Evolutionary conservation across 441 rosid genomes (phyloP), one percentile per base, ranked within the genome.

Genomic region (Eutrema salsugineum): DNA sequence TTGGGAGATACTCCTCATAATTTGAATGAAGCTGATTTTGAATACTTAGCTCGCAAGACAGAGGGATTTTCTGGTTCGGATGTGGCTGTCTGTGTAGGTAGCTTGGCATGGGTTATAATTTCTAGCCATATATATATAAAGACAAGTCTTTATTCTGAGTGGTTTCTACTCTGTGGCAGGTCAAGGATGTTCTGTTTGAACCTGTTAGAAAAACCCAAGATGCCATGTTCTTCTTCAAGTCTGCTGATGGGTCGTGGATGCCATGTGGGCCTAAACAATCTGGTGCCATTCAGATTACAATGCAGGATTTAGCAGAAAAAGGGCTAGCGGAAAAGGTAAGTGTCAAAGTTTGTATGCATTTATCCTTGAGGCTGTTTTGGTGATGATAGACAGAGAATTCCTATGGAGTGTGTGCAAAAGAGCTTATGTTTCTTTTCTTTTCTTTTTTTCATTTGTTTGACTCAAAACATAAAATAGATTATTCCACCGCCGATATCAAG

Each of bases 51-150:
- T 67, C 87, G 84, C 76, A 85, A 12, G 82, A 86, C 94, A 0
- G 94, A 93, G 72, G 97, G 98, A 20, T 93, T 89, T 84, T 93
- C 98, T 28, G 98, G 98, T 71, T 93, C 98, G 61, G 98, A 93
- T 87, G 79, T 93, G 46, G 50, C 97, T 71, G 98, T 93, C 83
- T 93, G 97, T 86, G 98, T 93, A 88, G 79, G 98, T 75, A 67
- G 63, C 55, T 54, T 12, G 39, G 14, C 39, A 69, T 73, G 57
- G 47, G 47, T 15, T 14, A 6, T n/a, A 3, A 22, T 38, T 36
- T 36, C 15, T 20, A 36, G 12, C 36, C n/a, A 11, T 36, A 9
- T 15, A 11, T 36, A 9, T 15, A 15, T 36, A 24, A 5, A 22
- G 15, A 66, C 36, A 9, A 22, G 38, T 38, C 36, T 50, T 35